These are phyloP conservation scores for Colletotrichum musicola DNA, from an alignment of 2,329 filamentous ascomycete species.

Conservation along the genomic window DNA sequence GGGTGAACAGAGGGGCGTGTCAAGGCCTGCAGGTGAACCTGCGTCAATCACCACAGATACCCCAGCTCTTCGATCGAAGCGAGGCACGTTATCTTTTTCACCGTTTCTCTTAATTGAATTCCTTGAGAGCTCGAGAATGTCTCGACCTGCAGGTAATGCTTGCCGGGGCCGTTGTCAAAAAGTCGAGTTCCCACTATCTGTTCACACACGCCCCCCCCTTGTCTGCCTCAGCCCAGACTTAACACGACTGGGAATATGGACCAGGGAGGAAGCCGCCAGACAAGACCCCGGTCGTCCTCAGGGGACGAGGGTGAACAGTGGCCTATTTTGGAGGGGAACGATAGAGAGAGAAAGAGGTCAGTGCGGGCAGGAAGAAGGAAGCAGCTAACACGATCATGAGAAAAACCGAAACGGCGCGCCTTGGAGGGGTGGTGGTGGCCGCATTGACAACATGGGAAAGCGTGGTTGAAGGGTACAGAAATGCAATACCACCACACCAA, in stretches of 20 bases:
- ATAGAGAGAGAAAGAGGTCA: neutral
- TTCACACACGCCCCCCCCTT: neutral
- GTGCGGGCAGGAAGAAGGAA: neutral
- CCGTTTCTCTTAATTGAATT: conserved; percentile 14
- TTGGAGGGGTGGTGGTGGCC: neutral
- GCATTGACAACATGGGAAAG: neutral
- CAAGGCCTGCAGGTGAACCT: conserved; percentile 14
- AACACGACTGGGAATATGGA: conserved; percentile 20
- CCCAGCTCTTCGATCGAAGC: neutral
- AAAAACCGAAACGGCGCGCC: neutral
- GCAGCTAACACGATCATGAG: neutral
- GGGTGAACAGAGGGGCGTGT: conserved; percentile 1
- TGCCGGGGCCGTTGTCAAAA: neutral
- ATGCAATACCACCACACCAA: neutral
- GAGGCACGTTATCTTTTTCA: conserved; percentile 4
- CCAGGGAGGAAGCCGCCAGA: conserved; percentile 4
- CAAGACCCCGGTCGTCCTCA: neutral
- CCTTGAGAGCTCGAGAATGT: neutral
- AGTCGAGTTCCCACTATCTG: neutral
- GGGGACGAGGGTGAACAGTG: conserved; percentile 9
- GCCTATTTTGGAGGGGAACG: conserved; percentile 13
- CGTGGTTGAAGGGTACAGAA: neutral
- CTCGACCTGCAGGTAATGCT: conserved; percentile 19
- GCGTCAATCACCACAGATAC: neutral
- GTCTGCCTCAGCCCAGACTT: conserved; percentile 1